Evolutionary conservation across 2,329 filamentous ascomycete species (phyloP).

Genomic region (Hypocrella siamensis): DNA sequence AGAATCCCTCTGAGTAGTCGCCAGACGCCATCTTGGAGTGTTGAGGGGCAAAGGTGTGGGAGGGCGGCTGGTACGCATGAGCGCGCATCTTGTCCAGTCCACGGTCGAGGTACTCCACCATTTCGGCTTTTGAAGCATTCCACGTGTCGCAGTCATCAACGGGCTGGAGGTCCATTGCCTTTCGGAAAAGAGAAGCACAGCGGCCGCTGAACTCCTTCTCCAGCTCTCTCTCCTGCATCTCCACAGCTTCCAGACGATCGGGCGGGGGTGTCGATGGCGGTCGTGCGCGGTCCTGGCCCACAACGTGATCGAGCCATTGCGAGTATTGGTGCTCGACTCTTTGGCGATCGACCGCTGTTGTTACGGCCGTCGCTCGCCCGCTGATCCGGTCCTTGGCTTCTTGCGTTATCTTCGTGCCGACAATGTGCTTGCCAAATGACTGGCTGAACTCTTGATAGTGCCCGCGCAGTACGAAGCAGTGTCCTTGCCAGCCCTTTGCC

Average conservation of each 20-base stretch:
- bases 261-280: slow-evolving; percentile 20
- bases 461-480: slow-evolving; percentile 38
- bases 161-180: slow-evolving; percentile 20
- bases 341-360: slow-evolving; percentile 8
- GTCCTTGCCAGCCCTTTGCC: slow-evolving; percentile 30
- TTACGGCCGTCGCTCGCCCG: slow-evolving; percentile 6
- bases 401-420: slow-evolving; percentile 23
- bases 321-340: slow-evolving; percentile 23
- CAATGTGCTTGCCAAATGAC: slow-evolving; percentile 35
- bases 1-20: slow-evolving; percentile 9
- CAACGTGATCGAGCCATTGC: slow-evolving; percentile 27
- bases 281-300: slow-evolving; percentile 24
- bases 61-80: slow-evolving; percentile 6
- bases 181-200: slow-evolving; percentile 29
- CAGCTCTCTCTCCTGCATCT: slow-evolving; percentile 29
- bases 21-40: slow-evolving; percentile 14
- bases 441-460: slow-evolving; percentile 39
- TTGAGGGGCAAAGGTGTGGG: slow-evolving; percentile 10
- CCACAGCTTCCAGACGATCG: slow-evolving; percentile 24
- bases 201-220: slow-evolving; percentile 31
- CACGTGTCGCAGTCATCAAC: slow-evolving; percentile 15
- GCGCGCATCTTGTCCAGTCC: slow-evolving; percentile 27
- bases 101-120: slow-evolving; percentile 32
- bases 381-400: slow-evolving; percentile 24
- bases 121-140: slow-evolving; percentile 27